Percentiles rank a stretch among this genome's conserved stretches.
These are phyloP conservation scores for Xylaria castorea DNA, from an alignment of 495 filamentous ascomycete genomes.

Conservation along the genomic window DNA sequence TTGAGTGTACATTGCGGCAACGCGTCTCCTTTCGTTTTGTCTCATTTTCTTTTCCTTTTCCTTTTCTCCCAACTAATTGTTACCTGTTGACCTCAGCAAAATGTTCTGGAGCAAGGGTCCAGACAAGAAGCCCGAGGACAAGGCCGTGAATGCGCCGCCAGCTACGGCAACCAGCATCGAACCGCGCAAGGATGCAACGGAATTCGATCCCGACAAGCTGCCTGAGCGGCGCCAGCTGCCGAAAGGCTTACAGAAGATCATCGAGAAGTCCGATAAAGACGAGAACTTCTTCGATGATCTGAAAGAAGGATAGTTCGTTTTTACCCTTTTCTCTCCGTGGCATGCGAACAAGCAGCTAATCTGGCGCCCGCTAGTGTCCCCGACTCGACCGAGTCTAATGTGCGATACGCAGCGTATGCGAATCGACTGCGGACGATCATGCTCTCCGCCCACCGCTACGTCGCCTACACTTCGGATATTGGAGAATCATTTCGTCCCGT, in stretches of 20 bases:
- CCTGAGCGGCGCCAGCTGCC: conserved; percentile 69
- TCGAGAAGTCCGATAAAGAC: conserved; percentile 69
- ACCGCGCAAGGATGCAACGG: conserved; percentile 43
- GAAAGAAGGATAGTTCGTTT: conserved; percentile 78
- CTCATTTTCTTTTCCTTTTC: background rate
- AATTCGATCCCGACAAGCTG: conserved; percentile 55
- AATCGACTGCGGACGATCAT: conserved; percentile 87
- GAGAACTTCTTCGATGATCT: conserved; percentile 81
- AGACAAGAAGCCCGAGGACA: conserved; percentile 47
- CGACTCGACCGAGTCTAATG: conserved; percentile 80
- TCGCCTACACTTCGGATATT: conserved; percentile 96
- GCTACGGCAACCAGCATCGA: conserved; percentile 37
- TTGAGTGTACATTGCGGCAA: background rate
- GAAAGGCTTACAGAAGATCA: conserved; percentile 69
- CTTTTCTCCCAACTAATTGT: background rate
- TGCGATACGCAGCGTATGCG: conserved; percentile 94
- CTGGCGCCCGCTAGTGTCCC: conserved; percentile 55
- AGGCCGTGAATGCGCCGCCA: conserved; percentile 37
- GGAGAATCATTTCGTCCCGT: conserved; percentile 96
- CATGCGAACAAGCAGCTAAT: conserved; percentile 16
- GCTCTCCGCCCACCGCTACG: conserved; percentile 89
- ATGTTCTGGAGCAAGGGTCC: conserved; percentile 52
- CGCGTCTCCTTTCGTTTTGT: background rate
- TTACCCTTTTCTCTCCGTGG: conserved; percentile 13
- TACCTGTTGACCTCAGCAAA: conserved; percentile 8